Conservation (phyloP, 768 basidiomycete species). For the Leccinum obscurum region DNA sequence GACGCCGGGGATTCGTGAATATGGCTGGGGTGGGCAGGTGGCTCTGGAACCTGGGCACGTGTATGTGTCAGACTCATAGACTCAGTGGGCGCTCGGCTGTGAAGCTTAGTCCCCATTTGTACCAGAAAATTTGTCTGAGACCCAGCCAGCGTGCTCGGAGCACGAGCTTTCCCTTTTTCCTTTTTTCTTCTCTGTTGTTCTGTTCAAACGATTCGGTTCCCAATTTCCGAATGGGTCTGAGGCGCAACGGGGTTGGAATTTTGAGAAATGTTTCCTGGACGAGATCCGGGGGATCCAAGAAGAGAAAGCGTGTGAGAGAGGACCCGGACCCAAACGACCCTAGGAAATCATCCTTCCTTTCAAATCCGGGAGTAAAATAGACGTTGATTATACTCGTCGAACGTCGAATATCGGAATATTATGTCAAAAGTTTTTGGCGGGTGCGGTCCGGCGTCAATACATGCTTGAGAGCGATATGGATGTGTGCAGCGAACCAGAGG, state of each 20-base stretch:
- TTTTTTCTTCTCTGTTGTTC: background rate
- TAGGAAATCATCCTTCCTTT: background rate
- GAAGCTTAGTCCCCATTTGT: background rate
- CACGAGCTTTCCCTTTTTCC: slow-evolving; percentile 7
- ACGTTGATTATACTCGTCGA: slow-evolving; percentile 13
- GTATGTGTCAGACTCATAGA: background rate
- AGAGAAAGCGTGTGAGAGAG: background rate
- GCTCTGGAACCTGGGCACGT: background rate
- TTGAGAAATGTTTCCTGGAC: slow-evolving; percentile 6
- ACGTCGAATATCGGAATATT: slow-evolving; percentile 9
- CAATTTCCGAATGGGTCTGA: slow-evolving; percentile 24
- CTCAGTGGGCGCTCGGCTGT: background rate
- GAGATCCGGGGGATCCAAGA: background rate
- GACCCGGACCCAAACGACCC: slow-evolving; percentile 13
- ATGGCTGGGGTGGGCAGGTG: background rate
- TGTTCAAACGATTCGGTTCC: slow-evolving; percentile 4
- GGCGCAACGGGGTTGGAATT: slow-evolving; percentile 6
- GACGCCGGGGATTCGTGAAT: background rate
- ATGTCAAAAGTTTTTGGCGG: background rate
- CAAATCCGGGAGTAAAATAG: slow-evolving; percentile 7
- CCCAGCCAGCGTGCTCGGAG: slow-evolving; percentile 17
- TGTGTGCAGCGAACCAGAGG: background rate
- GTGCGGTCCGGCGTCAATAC: background rate
- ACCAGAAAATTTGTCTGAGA: background rate
- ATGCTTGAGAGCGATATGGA: background rate